phyloP scores from a whole-genome alignment of 768 basidiomycete genomes.

The Leccinum variicolor region DNA sequence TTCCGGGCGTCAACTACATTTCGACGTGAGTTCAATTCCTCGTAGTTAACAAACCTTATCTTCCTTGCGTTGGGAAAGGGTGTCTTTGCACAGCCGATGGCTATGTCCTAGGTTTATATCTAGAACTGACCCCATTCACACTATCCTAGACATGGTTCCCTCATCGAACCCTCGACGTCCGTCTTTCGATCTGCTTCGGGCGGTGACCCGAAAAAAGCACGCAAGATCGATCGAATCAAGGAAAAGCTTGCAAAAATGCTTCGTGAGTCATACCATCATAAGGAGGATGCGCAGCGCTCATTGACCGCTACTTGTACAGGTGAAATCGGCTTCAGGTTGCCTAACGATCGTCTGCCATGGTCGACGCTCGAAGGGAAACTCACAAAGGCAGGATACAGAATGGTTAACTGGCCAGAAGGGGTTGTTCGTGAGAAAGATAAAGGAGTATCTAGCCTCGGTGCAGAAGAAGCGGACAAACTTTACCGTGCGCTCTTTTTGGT shows the following conservation, averaged over 20 bases:
- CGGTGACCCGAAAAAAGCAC: neutral
- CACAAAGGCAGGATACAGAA: neutral
- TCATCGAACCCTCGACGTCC: neutral
- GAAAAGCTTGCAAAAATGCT: constrained; percentile 4
- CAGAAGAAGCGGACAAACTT: neutral
- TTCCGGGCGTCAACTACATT: neutral
- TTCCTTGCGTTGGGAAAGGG: neutral
- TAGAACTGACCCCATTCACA: neutral
- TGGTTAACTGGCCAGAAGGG: neutral
- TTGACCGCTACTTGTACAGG: neutral
- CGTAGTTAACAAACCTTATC: neutral
- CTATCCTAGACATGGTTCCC: neutral
- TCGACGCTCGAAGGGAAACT: neutral
- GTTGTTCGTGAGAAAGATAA: neutral
- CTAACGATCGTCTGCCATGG: neutral
- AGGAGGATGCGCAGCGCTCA: neutral
- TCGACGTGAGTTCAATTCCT: neutral
- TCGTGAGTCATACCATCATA: neutral
- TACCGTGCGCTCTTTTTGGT: neutral
- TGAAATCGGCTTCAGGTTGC: neutral
- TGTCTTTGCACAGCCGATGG: too few relatives aligned
- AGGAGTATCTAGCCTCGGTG: neutral
- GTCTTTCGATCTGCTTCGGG: neutral
- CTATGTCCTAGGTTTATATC: too few relatives aligned
- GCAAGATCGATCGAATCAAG: constrained; percentile 7